phyloP scores from a whole-genome alignment of 768 basidiomycete genomes.

The Tremella yokohamensis region DNA sequence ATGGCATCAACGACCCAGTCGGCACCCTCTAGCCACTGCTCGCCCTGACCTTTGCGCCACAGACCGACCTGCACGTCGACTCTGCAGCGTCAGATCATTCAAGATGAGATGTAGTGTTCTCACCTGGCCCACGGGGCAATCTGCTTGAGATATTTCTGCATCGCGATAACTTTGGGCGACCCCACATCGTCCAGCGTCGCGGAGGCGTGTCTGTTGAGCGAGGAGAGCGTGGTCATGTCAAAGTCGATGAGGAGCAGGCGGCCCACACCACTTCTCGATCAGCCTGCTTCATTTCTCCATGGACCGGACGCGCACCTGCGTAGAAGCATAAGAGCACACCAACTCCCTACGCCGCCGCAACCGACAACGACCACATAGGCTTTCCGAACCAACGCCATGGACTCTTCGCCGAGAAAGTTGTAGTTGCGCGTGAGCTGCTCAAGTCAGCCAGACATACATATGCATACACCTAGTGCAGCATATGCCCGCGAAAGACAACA shows the following conservation, averaged over 20 bases:
- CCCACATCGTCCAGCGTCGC: constrained; percentile 87
- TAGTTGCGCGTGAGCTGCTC: constrained; percentile 84
- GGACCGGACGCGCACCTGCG: constrained; percentile 67
- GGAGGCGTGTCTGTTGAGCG: constrained; percentile 89
- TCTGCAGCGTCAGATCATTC: constrained; percentile 15
- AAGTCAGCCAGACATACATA: background rate
- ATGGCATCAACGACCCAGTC: constrained; percentile 99
- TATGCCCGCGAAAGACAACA: background rate
- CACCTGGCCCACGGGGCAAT: constrained; percentile 77
- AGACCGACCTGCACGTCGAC: constrained; percentile 79
- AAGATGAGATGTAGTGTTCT: constrained; percentile 7
- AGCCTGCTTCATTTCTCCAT: background rate
- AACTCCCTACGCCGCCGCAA: constrained; percentile 94
- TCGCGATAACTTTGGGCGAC: constrained; percentile 83
- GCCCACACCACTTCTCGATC: constrained; percentile 46
- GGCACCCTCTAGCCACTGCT: constrained; percentile 67
- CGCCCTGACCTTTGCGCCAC: constrained; percentile 73
- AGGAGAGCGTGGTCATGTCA: constrained; percentile 92
- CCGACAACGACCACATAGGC: constrained; percentile 83
- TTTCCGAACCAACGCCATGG: constrained; percentile 71
- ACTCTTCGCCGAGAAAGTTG: constrained; percentile 85
- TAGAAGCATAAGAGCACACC: constrained; percentile 89
- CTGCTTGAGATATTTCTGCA: constrained; percentile 60
- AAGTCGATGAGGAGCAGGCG: constrained; percentile 56
- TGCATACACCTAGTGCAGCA: background rate